These are phyloP conservation scores for Quercus agrifolia DNA, from an alignment of 306 rosid species.

Conservation along the genomic window DNA sequence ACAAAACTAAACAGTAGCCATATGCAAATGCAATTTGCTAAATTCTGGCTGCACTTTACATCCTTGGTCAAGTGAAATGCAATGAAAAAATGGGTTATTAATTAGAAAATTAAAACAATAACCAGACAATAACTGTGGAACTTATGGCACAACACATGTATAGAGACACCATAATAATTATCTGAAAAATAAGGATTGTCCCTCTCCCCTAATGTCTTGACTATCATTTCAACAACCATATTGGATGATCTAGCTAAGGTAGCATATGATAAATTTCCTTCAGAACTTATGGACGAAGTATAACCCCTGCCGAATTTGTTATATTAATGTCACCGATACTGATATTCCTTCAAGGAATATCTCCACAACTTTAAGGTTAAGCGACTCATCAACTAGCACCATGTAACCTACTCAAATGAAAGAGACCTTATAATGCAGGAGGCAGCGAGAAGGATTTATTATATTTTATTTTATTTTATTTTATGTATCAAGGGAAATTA, in stretches of 20 bases:
- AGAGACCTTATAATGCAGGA: no score
- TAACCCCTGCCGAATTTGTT: not conserved
- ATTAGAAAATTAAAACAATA: not conserved
- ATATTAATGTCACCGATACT: not conserved
- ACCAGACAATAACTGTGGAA: not conserved
- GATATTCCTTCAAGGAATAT: not conserved
- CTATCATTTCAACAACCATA: not conserved
- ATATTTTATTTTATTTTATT: no score
- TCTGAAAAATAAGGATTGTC: not conserved
- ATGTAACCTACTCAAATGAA: not conserved
- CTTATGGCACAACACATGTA: not conserved
- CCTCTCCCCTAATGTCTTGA: not conserved
- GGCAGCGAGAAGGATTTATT: no score
- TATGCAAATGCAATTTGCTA: not conserved
- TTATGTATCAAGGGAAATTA: no score
- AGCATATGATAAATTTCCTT: not conserved
- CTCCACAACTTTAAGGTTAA: not conserved
- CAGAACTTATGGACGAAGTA: no score
- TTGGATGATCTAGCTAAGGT: not conserved
- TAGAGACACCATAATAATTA: not conserved
- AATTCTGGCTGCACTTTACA: not conserved
- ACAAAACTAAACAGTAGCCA: not conserved
- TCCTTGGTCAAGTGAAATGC: not conserved
- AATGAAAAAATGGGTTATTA: not conserved
- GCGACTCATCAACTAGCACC: not conserved